Base-by-base conservation (phyloP, 768 basidiomycete species). In the Candolleomyces efflorescens region DNA sequence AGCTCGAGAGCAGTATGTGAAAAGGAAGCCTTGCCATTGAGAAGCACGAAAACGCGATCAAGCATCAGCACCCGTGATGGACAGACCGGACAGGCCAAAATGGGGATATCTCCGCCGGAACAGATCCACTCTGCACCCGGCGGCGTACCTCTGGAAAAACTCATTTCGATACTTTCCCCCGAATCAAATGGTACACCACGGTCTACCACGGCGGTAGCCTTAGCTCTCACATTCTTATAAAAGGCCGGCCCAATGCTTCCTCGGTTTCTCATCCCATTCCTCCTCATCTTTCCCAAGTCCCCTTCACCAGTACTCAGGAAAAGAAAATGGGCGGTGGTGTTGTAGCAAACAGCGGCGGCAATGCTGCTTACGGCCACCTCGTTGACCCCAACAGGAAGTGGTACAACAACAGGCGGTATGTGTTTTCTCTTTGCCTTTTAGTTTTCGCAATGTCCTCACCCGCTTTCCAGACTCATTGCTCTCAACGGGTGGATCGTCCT, bases 381-480 rank as follows among this genome's bases (percentile, higher is more conserved):
- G 60, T 88, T 56, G 82, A 90, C 70, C 86, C 85, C 13, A 81
- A 68, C 58, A 76, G 84, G 67, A 88, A 76, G 66, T 90, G 89
- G 89, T 87, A 86, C 72, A 89, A 85, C 73, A 90, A 90, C 76
- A 81, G 69, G 69, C 78, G 88, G 85, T 85, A 63, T n/a, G 76
- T 32, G 32, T 32, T 32, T n/a, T 32, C 32, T 32, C 32, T 11
- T 32, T 43, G 37, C n/a, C 26, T 2, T 53, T 20, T 18, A 37
- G n/a, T 12, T 52, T 24, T 44, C 7, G 13, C 7, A 11, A 24
- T 5, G 41, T 17, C 53, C 41, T 32, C 53, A 27, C 51, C 32
- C 43, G 20, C 52, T 50, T 45, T 55, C 86, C 87, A 78, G 88
- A 57, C 66, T 88, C 62, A 83, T 89, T 55, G 54, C 63, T 43